Evolutionary conservation across 257 asterid species (phyloP).

Genomic region (Nicotiana undulata): DNA sequence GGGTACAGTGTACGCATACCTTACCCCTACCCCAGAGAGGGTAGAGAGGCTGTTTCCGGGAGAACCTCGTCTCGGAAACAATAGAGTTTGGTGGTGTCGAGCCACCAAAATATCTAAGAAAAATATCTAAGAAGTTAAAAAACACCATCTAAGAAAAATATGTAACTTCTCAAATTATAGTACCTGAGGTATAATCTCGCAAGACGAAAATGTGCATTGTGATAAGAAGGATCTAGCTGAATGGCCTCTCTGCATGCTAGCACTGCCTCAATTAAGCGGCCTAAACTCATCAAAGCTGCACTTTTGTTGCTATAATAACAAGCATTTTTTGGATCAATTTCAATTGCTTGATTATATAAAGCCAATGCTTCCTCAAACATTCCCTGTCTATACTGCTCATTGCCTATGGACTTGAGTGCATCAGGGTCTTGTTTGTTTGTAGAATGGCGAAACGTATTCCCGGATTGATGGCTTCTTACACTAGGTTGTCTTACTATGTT

Average conservation of each 20-base stretch:
- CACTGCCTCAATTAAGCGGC: slow-evolving; percentile 66
- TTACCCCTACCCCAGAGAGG: too few species aligned
- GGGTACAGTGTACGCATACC: too few species aligned
- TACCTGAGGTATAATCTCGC: slow-evolving; percentile 47
- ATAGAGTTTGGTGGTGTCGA: too few species aligned
- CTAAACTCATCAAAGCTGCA: slow-evolving; percentile 62
- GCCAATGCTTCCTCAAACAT: slow-evolving; percentile 62
- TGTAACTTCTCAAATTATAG: background rate
- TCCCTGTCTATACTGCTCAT: slow-evolving; percentile 64
- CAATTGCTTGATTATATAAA: slow-evolving; percentile 65
- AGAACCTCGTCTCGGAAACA: too few species aligned
- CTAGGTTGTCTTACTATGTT: slow-evolving; percentile 32
- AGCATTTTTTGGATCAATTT: slow-evolving; percentile 69
- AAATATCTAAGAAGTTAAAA: too few species aligned
- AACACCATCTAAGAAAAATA: background rate
- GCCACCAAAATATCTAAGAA: too few species aligned
- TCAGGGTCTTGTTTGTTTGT: slow-evolving; percentile 66
- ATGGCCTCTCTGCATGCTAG: slow-evolving; percentile 57
- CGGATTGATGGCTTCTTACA: slow-evolving; percentile 30
- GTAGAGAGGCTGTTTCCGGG: too few species aligned
- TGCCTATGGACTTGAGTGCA: slow-evolving; percentile 53
- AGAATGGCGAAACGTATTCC: slow-evolving; percentile 36
- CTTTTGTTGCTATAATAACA: slow-evolving; percentile 72
- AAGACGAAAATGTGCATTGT: slow-evolving; percentile 51
- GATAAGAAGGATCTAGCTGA: slow-evolving; percentile 40